A percentile compares a stretch with the other conserved stretches of the same genome.
These are phyloP conservation scores for Rhodotorula kratochvilovae DNA, from an alignment of 768 basidiomycete genomes.

Conservation along the genomic window DNA sequence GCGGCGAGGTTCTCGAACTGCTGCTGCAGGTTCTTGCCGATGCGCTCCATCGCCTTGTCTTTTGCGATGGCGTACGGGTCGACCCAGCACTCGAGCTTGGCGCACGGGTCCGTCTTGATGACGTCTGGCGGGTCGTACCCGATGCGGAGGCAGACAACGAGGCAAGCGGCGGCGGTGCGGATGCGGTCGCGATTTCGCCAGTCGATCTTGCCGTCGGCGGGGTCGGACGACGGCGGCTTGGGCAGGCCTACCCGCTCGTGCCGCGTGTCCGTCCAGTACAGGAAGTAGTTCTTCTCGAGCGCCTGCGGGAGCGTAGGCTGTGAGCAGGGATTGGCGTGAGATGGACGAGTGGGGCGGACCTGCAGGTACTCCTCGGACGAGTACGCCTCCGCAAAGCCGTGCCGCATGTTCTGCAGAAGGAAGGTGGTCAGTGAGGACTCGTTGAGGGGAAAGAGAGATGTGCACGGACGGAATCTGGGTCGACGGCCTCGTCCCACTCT, in stretches of 20 bases:
- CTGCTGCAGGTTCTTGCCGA: slow-evolving; percentile 84
- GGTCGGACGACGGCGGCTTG: slow-evolving; percentile 34
- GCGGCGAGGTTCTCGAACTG: slow-evolving; percentile 94
- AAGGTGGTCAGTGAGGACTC: not conserved
- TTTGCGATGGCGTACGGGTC: slow-evolving; percentile 89
- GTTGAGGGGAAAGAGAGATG: too few relatives aligned
- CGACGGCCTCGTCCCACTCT: slow-evolving; percentile 28
- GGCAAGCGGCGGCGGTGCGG: slow-evolving; percentile 80
- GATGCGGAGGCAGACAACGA: slow-evolving; percentile 79
- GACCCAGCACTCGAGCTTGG: slow-evolving; percentile 93
- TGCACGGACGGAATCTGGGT: slow-evolving; percentile 24
- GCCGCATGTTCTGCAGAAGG: slow-evolving; percentile 24
- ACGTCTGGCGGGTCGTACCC: slow-evolving; percentile 97
- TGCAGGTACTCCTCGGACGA: slow-evolving; percentile 38
- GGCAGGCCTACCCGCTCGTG: slow-evolving; percentile 37
- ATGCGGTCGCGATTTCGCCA: slow-evolving; percentile 95
- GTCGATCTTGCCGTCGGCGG: slow-evolving; percentile 62
- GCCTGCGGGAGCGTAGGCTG: not conserved
- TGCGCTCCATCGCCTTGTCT: slow-evolving; percentile 86
- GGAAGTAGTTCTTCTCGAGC: slow-evolving; percentile 42
- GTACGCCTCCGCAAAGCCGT: slow-evolving; percentile 40
- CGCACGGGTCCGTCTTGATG: slow-evolving; percentile 94
- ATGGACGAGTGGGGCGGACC: not conserved
- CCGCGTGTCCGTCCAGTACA: slow-evolving; percentile 43
- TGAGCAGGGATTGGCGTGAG: not conserved